These are phyloP conservation scores for Balakata baccata DNA, from an alignment of 345 rosid species.

Conservation along the genomic window DNA sequence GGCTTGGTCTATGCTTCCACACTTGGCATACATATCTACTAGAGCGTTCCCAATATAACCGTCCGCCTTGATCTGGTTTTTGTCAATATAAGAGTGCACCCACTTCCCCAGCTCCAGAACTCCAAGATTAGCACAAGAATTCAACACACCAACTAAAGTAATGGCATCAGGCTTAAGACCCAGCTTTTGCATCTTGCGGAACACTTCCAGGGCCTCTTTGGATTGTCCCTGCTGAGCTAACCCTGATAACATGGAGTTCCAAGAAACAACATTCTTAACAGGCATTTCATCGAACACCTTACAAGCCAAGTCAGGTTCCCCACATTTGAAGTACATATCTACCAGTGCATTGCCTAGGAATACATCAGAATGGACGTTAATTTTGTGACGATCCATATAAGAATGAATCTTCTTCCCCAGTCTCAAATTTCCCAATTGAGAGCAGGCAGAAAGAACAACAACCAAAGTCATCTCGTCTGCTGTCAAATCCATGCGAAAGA, in stretches of 20 bases:
- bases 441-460: constrained; percentile 49
- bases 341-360: constrained; percentile 47
- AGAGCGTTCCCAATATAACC: constrained; percentile 48
- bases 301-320: constrained; percentile 27
- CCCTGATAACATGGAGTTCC: constrained; percentile 55
- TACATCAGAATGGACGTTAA: constrained; percentile 38
- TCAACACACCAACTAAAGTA: constrained; percentile 42
- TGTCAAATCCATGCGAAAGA: constrained; percentile 36
- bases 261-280: constrained; percentile 44
- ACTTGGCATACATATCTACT: constrained; percentile 59
- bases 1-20: constrained; percentile 46
- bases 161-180: constrained; percentile 36
- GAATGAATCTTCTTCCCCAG: constrained; percentile 38
- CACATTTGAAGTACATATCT: constrained; percentile 49
- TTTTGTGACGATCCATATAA: constrained; percentile 21
- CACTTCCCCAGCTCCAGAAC: constrained; percentile 45
- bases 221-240: constrained; percentile 44
- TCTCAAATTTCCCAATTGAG: constrained; percentile 42
- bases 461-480: constrained; percentile 42
- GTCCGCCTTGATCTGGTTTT: constrained; percentile 33
- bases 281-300: constrained; percentile 42
- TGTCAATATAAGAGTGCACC: constrained; percentile 46
- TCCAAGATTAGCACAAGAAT: constrained; percentile 51
- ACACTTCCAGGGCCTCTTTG: constrained; percentile 40
- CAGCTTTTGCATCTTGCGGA: constrained; percentile 35